Percentiles rank a stretch among this genome's conserved stretches.
These are phyloP conservation scores for Leccinum incarnatum DNA, from an alignment of 768 basidiomycete genomes.

Conservation along the genomic window DNA sequence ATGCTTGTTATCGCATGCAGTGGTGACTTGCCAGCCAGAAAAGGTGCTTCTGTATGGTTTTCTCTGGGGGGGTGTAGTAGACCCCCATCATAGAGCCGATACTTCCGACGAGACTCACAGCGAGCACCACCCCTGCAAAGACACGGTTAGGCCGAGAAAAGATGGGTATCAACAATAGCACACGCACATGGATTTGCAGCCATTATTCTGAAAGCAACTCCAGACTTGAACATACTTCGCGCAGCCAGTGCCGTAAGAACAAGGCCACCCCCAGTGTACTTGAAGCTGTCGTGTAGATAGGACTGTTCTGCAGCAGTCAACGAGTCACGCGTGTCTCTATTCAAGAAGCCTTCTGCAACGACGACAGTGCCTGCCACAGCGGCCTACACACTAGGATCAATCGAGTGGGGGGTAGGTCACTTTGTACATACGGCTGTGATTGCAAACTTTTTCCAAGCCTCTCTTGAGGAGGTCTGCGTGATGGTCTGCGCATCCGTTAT, in stretches of 20 bases:
- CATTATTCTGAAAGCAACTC: slow-evolving; percentile 72
- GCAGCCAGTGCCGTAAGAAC: slow-evolving; percentile 76
- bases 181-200: slow-evolving; percentile 74
- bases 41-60: slow-evolving; percentile 69
- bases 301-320: slow-evolving; percentile 61
- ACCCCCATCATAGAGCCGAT: slow-evolving; percentile 87
- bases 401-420: not conserved
- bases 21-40: slow-evolving; percentile 67
- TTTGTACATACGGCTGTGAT: slow-evolving; percentile 48
- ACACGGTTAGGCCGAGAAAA: not conserved
- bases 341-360: slow-evolving; percentile 61
- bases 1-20: not conserved
- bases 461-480: slow-evolving; percentile 36
- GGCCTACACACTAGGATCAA: slow-evolving; percentile 40
- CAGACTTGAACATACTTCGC: slow-evolving; percentile 68
- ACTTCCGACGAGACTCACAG: slow-evolving; percentile 72
- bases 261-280: slow-evolving; percentile 81
- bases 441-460: slow-evolving; percentile 49
- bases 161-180: not conserved
- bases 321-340: slow-evolving; percentile 74
- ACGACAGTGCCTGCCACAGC: slow-evolving; percentile 72
- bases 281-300: slow-evolving; percentile 75
- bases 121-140: slow-evolving; percentile 69
- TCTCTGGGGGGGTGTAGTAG: slow-evolving; percentile 76
- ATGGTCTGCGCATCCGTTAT: slow-evolving; percentile 44